phyloP scores from a whole-genome alignment of 1,284 basidiomycete genomes.

The Rhodofomes roseus region DNA sequence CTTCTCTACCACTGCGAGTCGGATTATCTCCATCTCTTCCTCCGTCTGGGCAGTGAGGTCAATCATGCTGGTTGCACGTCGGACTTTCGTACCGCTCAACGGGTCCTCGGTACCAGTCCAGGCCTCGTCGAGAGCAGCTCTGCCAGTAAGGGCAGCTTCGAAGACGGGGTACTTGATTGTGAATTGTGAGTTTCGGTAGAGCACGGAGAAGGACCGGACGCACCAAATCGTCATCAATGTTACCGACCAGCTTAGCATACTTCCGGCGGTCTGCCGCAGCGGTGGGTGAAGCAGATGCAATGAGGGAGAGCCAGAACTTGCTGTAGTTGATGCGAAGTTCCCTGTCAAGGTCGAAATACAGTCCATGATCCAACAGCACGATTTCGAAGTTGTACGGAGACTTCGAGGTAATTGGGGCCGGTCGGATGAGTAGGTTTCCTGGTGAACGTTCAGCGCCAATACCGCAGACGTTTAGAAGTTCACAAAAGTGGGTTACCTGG shows the following conservation, averaged over 20 bases:
- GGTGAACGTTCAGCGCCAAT: slow-evolving; percentile 2
- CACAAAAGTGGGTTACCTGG: slow-evolving; percentile 35
- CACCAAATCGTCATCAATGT: slow-evolving; percentile 84
- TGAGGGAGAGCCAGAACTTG: slow-evolving; percentile 84
- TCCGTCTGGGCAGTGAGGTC: slow-evolving; percentile 66
- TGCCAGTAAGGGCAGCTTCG: slow-evolving; percentile 84
- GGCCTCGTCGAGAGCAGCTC: slow-evolving; percentile 59
- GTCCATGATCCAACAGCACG: slow-evolving; percentile 86
- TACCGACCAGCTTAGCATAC: slow-evolving; percentile 87
- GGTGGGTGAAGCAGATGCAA: slow-evolving; percentile 64
- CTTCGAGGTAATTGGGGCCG: slow-evolving; percentile 54
- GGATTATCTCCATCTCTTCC: slow-evolving; percentile 75
- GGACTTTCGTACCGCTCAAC: slow-evolving; percentile 29
- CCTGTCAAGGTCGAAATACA: slow-evolving; percentile 87
- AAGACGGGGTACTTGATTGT: slow-evolving; percentile 70
- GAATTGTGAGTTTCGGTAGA: neutral
- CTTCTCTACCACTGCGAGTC: slow-evolving; percentile 73
- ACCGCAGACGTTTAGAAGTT: neutral
- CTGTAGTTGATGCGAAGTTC: slow-evolving; percentile 77
- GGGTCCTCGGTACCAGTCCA: slow-evolving; percentile 39
- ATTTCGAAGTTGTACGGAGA: slow-evolving; percentile 95
- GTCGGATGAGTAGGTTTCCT: slow-evolving; percentile 92
- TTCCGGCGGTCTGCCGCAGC: slow-evolving; percentile 69
- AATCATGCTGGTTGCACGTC: slow-evolving; percentile 70
- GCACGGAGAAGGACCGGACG: slow-evolving; percentile 21